Evolutionary conservation across 768 basidiomycete genomes (phyloP), one percentile per base, ranked within the genome.

Genomic region (Kwoniella shandongensis): DNA sequence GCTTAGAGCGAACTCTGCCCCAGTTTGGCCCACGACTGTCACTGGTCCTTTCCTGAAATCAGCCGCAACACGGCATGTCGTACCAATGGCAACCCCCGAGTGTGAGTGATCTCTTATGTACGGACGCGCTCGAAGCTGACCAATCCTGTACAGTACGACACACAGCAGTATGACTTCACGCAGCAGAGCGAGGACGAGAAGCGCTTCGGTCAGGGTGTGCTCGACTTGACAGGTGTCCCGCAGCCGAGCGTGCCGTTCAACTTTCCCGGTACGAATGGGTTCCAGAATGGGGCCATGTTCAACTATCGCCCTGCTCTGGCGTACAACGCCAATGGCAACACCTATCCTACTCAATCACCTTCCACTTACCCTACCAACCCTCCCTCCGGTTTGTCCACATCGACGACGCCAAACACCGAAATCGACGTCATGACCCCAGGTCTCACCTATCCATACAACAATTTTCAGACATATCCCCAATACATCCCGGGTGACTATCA

Each of bases 341-440:
- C 50, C 23, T 54, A 52, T 27, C 20, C 42, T 15, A 54, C 54
- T 10, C 54, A 56, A 17, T 26, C 50, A 13, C 30, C 62, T 39
- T 44, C 58, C 17, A 48, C 48, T 10, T 54, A 53, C n/a, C 56
- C 48, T 17, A 47, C 49, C 3, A 54, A 36, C 44, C 54, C 59
- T 35, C 40, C 63, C 3, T 41, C 57, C 7, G 46, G 58, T 4
- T 17, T 60, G 1, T 20, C 41, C 15, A 36, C 30, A 2, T 47
- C 55, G 18, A 22, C 26, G 11, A 17, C 45, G 18, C 59, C 61
- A 4, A 40, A 18, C 27, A 40, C 17, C 17, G 53, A 59, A 47
- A 44, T 38, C 35, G 58, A 63, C 11, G 17, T 63, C 11, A 55
- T 59, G 25, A 63, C 62, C 8, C 62, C 62, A 20, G 40, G 32